Percentiles rank a stretch among this genome's conserved stretches.
phyloP scores from a whole-genome alignment of 352 stramenopile genomes.

The Phytophthora tubulina region DNA sequence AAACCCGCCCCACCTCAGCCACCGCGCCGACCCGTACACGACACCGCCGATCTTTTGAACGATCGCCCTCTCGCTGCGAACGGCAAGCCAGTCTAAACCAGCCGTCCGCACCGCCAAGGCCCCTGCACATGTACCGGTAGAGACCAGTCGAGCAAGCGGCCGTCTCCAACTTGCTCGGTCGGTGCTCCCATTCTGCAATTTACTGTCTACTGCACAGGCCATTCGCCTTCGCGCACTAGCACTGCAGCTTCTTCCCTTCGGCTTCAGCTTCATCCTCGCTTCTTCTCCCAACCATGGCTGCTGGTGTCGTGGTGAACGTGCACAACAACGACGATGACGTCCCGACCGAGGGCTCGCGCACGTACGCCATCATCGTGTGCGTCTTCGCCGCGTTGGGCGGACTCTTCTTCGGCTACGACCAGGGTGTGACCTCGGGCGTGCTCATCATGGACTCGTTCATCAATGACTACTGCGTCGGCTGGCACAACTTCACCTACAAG shows the following conservation, averaged over 20 bases:
- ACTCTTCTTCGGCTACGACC: no score
- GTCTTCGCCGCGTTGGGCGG: no score
- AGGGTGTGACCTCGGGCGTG: no score
- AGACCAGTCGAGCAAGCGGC: not conserved
- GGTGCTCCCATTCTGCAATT: not conserved
- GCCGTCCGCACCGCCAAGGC: not conserved
- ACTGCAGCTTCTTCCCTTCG: not conserved
- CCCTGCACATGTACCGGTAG: not conserved
- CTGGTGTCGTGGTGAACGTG: no score
- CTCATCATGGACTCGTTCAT: no score
- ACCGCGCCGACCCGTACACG: not conserved
- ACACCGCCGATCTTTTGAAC: not conserved
- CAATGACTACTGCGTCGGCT: not conserved
- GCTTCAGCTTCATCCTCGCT: not conserved
- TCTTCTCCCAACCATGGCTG: conserved; percentile 20
- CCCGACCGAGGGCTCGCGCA: no score
- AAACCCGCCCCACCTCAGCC: not conserved
- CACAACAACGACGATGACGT: no score
- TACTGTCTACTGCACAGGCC: not conserved
- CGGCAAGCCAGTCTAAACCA: not conserved
- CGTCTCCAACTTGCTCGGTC: not conserved
- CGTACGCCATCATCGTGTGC: no score
- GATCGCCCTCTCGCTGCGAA: not conserved
- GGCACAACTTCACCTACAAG: not conserved
- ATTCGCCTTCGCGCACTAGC: no score